Conservation (phyloP, 176 grass and related monocot genomes). For the Urochloa ruziziensis region DNA sequence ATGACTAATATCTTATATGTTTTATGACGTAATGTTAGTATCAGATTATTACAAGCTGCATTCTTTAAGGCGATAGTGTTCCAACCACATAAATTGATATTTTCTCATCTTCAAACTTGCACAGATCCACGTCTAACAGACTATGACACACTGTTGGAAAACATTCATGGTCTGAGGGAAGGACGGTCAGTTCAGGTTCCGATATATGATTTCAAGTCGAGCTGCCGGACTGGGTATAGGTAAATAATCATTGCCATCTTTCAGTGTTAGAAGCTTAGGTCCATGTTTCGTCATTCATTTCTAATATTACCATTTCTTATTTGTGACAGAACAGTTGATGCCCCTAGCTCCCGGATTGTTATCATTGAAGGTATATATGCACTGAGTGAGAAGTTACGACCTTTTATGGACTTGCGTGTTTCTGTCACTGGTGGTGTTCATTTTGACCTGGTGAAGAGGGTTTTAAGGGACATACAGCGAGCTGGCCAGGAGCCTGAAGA, state of each 20-base stretch:
- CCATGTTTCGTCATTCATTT: slow-evolving; percentile 23
- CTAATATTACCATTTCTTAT: slow-evolving; percentile 31
- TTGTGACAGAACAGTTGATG: slow-evolving; percentile 76
- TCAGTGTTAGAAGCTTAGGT: slow-evolving; percentile 13
- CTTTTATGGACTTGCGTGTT: slow-evolving; percentile 83
- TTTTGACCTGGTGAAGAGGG: slow-evolving; percentile 98
- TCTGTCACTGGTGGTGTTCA: slow-evolving; percentile 98
- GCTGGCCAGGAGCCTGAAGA: slow-evolving; percentile 96
- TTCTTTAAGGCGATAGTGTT: neutral
- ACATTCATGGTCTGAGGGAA: slow-evolving; percentile 84
- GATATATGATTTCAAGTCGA: slow-evolving; percentile 96
- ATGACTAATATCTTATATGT: neutral
- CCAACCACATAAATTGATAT: slow-evolving; percentile 12
- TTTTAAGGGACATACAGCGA: slow-evolving; percentile 95
- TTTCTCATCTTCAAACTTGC: slow-evolving; percentile 29
- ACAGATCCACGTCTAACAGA: slow-evolving; percentile 94
- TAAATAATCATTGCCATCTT: slow-evolving; percentile 27
- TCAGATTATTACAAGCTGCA: neutral
- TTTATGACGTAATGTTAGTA: slow-evolving; percentile 1
- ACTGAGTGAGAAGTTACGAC: slow-evolving; percentile 79
- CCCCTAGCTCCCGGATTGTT: slow-evolving; percentile 77
- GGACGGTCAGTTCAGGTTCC: slow-evolving; percentile 86
- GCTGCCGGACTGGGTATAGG: slow-evolving; percentile 91
- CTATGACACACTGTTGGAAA: slow-evolving; percentile 92
- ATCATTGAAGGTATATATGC: slow-evolving; percentile 99